Evolutionary conservation across 2,329 filamentous ascomycete genomes (phyloP).

Genomic region (Fusarium odoratissimum): DNA sequence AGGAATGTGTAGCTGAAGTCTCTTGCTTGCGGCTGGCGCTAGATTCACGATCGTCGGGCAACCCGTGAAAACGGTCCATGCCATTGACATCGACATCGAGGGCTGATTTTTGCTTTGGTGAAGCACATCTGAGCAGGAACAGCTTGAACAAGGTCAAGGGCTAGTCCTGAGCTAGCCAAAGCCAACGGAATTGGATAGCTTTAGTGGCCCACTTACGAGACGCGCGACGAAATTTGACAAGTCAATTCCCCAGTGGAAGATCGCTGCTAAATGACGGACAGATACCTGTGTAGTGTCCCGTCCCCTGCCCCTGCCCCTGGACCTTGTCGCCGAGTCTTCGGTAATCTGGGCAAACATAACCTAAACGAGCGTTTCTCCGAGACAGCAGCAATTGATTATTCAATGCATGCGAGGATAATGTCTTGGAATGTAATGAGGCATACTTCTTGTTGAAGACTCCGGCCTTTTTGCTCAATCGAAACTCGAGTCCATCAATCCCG

Average conservation of each 20-base stretch:
- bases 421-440: constrained; percentile 30
- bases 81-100: neutral
- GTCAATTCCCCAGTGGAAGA: neutral
- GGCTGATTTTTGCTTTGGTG: neutral
- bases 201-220: neutral
- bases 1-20: constrained; percentile 32
- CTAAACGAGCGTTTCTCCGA: constrained; percentile 2
- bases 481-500: neutral
- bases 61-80: constrained; percentile 14
- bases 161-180: neutral
- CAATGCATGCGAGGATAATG: constrained; percentile 3
- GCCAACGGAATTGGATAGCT: neutral
- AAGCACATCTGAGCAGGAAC: neutral
- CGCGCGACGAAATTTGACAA: neutral
- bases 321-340: constrained; percentile 22
- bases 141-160: neutral
- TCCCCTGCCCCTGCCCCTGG: constrained; percentile 7
- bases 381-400: neutral
- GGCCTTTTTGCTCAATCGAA: neutral
- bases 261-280: neutral
- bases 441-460: constrained; percentile 15
- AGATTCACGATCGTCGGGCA: constrained; percentile 9
- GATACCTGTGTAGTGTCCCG: neutral
- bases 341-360: constrained; percentile 12
- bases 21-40: constrained; percentile 6